Percentiles rank a stretch among this genome's conserved stretches.
Conservation (phyloP, 805 yeast species). For the Tetrapisispora phaffii region DNA sequence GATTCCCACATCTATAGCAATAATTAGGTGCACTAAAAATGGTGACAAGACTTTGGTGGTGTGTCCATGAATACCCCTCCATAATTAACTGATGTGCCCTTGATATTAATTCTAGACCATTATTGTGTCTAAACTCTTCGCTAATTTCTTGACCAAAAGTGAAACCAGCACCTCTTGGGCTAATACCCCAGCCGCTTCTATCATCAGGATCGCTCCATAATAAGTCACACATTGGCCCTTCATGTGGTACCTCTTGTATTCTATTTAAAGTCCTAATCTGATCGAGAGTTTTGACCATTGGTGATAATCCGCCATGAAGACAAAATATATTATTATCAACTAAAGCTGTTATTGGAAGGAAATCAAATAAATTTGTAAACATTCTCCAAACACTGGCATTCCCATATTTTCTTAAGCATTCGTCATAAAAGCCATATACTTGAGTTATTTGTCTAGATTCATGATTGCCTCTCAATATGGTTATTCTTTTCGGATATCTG, state of each 20-base stretch:
- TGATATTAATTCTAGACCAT: constrained; percentile 70
- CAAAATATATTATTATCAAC: constrained; percentile 84
- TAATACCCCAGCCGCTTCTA: constrained; percentile 93
- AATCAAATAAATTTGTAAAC: constrained; percentile 82
- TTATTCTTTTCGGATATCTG: constrained; percentile 79
- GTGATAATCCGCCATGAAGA: constrained; percentile 87
- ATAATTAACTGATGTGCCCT: constrained; percentile 92
- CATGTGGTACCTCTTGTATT: constrained; percentile 91
- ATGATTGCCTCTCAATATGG: constrained; percentile 86
- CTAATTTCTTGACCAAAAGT: constrained; percentile 90
- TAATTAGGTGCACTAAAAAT: constrained; percentile 90
- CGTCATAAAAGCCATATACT: constrained; percentile 91
- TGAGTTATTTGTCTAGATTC: constrained; percentile 92
- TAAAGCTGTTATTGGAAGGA: constrained; percentile 82
- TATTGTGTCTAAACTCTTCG: constrained; percentile 83
- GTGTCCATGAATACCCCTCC: constrained; percentile 93
- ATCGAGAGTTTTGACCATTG: constrained; percentile 84
- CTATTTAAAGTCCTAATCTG: constrained; percentile 82
- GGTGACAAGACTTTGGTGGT: constrained; percentile 84
- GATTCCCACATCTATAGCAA: constrained; percentile 93
- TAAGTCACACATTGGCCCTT: constrained; percentile 92
- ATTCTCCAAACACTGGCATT: constrained; percentile 84
- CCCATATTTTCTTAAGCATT: constrained; percentile 85
- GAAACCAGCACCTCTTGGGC: constrained; percentile 96
- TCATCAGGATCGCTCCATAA: constrained; percentile 96